A percentile compares a stretch with the other conserved stretches of the same genome.
Evolutionary conservation across 441 rosid genomes (phyloP).

Genomic region (Syzygium syzygioides): DNA sequence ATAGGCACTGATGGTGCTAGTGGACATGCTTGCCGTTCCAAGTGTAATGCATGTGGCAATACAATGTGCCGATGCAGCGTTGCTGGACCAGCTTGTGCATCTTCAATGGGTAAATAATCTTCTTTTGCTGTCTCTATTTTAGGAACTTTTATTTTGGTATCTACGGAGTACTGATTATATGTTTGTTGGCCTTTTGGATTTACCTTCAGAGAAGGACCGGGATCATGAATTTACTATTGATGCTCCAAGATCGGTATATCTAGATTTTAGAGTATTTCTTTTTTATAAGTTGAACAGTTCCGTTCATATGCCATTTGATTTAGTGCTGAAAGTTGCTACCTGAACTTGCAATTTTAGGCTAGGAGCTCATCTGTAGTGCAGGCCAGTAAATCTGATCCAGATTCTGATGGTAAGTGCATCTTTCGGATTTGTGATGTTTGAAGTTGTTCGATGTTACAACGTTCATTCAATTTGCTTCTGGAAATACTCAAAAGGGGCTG

Average conservation of each 20-base stretch:
- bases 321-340: background rate
- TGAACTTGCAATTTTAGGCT: constrained; percentile 33
- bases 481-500: constrained; percentile 45
- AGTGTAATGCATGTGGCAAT: constrained; percentile 43
- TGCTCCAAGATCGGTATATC: constrained; percentile 37
- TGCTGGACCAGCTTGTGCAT: constrained; percentile 27
- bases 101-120: constrained; percentile 27
- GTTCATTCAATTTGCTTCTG: constrained; percentile 19
- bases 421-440: constrained; percentile 8
- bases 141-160: background rate
- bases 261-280: background rate
- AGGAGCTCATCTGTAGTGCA: constrained; percentile 37
- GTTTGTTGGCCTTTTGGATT: constrained; percentile 21
- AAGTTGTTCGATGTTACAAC: constrained; percentile 8
- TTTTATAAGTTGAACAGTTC: background rate
- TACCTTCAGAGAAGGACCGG: constrained; percentile 32
- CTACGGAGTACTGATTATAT: background rate
- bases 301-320: background rate
- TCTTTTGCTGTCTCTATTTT: background rate
- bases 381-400: constrained; percentile 45
- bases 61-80: constrained; percentile 41
- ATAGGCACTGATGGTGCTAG: constrained; percentile 34
- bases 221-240: constrained; percentile 26
- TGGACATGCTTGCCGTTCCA: constrained; percentile 21
- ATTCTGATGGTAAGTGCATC: background rate